Evolutionary conservation across 148 eudicot genomes (phyloP), one percentile per base, ranked within the genome.

Genomic region (Rhododendron simsii): DNA sequence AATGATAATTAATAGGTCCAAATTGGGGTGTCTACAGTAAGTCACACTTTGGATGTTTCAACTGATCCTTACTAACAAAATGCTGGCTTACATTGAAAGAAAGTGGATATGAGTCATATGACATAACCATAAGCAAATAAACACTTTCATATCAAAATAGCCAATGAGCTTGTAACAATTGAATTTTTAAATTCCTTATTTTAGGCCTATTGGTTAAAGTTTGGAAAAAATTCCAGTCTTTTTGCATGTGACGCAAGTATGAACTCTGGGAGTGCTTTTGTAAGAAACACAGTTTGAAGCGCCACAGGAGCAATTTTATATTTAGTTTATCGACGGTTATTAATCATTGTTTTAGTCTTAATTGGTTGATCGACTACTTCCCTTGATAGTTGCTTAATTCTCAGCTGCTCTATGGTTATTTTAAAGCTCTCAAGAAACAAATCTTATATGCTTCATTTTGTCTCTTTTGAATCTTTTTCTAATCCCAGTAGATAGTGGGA

Each of bases 341-440:
- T 37, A 14, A 16, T 59, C 65, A 20, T 59, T 76, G 10, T 15
- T 16, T 76, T 18, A 37, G 7, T 7, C n/a, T 20, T 78, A 15
- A 39, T 13, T 77, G 12, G 80, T 28, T 26, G 51, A 20, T 77
- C 7, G 20, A 78, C 0, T 44, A 45, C 33, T 23, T 59, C 2
- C 9, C n/a, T 21, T 20, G 50, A 37, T 82, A 16, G 47, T 82
- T 13, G 16, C 59, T 61, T 82, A 48, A 41, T 61, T 61, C 33
- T 23, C 20, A n/a, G 47, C 30, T 61, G 53, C 50, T 63, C 35
- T 39, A 39, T 39, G 51, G 35, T 39, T 61, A 48, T 9, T 63
- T 55, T 61, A 71, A 82, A 67, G 85, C 57, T 83, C 53, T 45
- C 47, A 33, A 26, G 75, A 83, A 83, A 83, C 26, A 45, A 44